Evolutionary conservation across 768 basidiomycete genomes (phyloP), one percentile per base, ranked within the genome.

Genomic region (Termitomyces sp.): DNA sequence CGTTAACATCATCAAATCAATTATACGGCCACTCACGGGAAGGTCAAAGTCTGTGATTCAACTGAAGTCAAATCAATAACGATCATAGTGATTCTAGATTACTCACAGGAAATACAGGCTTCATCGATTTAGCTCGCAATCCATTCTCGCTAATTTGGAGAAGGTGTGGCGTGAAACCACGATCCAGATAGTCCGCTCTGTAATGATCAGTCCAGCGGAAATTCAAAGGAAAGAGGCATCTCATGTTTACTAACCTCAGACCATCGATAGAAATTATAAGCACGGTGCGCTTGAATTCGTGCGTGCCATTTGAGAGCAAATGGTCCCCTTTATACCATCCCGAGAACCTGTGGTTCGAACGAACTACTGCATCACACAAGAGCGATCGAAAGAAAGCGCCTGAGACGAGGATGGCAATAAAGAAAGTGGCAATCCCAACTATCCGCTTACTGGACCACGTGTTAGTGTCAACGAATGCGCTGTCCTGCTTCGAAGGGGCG

Each of bases 181-280:
- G 79, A 67, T 94, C 90, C 26, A 96, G 77, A 65, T 95, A 95
- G 67, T 91, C 90, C 37, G 93, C 90, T 53, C 91, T 91, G 30
- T 54, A 48, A 21, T 47, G 45, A 58, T 58, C 43, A 19, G 43
- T 54, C 66, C 12, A 58, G 59, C 19, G 54, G 21, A 49, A 33
- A 10, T 23, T 45, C 8, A 30, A 7, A 7, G 42, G 26, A 61
- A 46, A 21, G 48, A 28, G 12, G 21, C 50, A 52, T 14, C 21
- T 33, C 11, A 28, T 19, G 17, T 14, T n/a, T 33, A 46, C 73
- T 38, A 63, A 85, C 89, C 89, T 78, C 35, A 95, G 71, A 0
- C 93, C 93, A 64, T 95, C 94, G 37, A 95, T 90, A 30, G 91
- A 94, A 3, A 95, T 83, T 54, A 95, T 79, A 19, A 95, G 67